These are phyloP conservation scores for Salicornia ramosissima DNA, from an alignment of 148 eudicot species.

Conservation along the genomic window DNA sequence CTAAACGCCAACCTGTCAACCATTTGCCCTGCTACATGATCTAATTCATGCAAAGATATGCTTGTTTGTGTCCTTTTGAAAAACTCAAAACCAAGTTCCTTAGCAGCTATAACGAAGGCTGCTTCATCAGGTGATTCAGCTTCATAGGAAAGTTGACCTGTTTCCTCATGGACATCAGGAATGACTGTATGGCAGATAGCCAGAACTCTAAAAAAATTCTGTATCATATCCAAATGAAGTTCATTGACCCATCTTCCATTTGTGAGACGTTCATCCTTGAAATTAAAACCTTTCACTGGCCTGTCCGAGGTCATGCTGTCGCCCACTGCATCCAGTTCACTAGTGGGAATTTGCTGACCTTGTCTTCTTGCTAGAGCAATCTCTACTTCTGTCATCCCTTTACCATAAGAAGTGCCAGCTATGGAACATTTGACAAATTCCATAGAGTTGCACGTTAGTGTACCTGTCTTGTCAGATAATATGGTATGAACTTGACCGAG, in stretches of 20 bases:
- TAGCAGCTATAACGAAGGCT: constrained; percentile 48
- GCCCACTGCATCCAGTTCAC: constrained; percentile 10
- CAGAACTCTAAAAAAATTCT: constrained; percentile 34
- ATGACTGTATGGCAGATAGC: constrained; percentile 47
- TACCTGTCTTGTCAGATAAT: constrained; percentile 49
- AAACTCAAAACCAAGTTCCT: constrained; percentile 45
- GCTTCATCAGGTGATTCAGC: constrained; percentile 57
- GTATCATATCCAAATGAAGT: constrained; percentile 29
- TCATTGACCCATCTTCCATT: constrained; percentile 45
- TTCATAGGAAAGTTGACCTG: constrained; percentile 39
- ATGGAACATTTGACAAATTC: constrained; percentile 49
- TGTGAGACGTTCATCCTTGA: constrained; percentile 41
- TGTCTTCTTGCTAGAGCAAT: constrained; percentile 32
- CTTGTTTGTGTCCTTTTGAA: constrained; percentile 38
- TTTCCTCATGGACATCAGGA: constrained; percentile 45
- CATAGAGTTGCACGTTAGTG: constrained; percentile 54
- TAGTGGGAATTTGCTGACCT: constrained; percentile 20
- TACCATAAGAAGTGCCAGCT: constrained; percentile 45
- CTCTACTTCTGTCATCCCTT: constrained; percentile 50
- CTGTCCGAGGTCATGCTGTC: constrained; percentile 12
- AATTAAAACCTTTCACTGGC: constrained; percentile 40
- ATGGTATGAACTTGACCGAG: constrained; percentile 51
- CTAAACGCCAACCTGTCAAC: constrained; percentile 33
- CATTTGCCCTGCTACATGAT: constrained; percentile 26
- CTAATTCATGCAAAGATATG: constrained; percentile 38